phyloP scores from a whole-genome alignment of 192 early-diverging fungal species.

The Entophlyctis luteolus region DNA sequence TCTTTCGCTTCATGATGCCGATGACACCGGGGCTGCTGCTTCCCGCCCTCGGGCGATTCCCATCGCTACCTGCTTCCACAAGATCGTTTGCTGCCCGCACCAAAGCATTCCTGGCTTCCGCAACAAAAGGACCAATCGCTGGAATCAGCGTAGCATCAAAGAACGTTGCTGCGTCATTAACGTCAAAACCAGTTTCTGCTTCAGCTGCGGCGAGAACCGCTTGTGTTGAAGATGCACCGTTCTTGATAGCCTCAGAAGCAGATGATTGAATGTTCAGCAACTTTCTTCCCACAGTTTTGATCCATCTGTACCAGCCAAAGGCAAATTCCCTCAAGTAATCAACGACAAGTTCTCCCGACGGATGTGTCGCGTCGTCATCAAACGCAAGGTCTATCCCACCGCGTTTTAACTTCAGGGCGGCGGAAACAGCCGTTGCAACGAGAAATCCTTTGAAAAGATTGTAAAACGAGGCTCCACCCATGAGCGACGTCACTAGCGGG shows the following conservation, averaged over 20 bases:
- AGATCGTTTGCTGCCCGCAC: constrained; percentile 7
- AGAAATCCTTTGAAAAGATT: constrained; percentile 1
- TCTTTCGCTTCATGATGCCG: background rate
- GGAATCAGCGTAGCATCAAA: constrained; percentile 10
- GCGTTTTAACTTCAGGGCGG: constrained; percentile 1
- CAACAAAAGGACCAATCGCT: constrained; percentile 16
- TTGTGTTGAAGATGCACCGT: background rate
- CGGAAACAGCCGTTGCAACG: background rate
- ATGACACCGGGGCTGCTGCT: background rate
- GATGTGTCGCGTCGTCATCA: background rate
- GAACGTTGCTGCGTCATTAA: constrained; percentile 7
- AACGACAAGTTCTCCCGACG: background rate
- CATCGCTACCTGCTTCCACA: background rate
- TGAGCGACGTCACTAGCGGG: constrained; percentile 4
- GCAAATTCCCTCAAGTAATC: constrained; percentile 16
- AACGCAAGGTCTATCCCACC: background rate
- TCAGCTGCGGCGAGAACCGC: background rate
- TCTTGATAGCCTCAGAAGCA: background rate
- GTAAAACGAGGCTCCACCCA: background rate
- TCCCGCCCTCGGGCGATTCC: background rate
- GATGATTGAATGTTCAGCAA: constrained; percentile 2
- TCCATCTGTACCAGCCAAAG: constrained; percentile 13
- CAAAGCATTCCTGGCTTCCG: constrained; percentile 7
- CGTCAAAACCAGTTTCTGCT: background rate
- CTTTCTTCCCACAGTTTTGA: background rate